Conservation (phyloP, 305 asterid species). For the Fraxinus greggii region DNA sequence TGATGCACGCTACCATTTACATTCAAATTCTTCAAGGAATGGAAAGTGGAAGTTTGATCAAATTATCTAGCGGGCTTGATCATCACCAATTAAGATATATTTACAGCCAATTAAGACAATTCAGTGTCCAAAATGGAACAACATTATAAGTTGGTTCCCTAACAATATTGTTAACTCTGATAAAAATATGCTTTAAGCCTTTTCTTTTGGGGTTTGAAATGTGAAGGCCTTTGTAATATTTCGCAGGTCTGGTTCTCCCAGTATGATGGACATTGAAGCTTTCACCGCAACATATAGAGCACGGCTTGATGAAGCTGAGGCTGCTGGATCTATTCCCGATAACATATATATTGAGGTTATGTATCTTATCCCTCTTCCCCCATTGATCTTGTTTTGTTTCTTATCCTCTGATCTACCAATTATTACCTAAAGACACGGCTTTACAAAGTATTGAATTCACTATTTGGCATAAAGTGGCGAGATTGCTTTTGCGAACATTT, state of each 20-base stretch:
- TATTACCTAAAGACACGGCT: neutral
- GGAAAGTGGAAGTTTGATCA: conserved; percentile 2
- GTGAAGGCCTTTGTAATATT: conserved; percentile 4
- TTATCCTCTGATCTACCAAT: neutral
- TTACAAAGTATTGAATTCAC: neutral
- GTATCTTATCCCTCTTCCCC: conserved; percentile 16
- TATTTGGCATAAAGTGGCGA: neutral
- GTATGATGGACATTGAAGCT: conserved; percentile 69
- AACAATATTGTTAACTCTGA: neutral
- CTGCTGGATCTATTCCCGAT: conserved; percentile 58
- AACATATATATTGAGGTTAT: conserved; percentile 66
- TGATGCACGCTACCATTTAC: neutral
- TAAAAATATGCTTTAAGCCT: neutral
- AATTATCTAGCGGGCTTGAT: neutral
- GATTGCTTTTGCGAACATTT: neutral
- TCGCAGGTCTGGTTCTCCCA: conserved; percentile 88
- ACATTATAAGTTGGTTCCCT: neutral
- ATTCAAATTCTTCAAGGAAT: neutral
- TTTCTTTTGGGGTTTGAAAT: neutral
- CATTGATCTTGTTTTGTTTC: neutral
- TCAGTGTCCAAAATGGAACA: neutral
- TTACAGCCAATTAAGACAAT: neutral
- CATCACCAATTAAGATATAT: neutral
- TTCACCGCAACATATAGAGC: conserved; percentile 61
- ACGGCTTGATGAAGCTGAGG: conserved; percentile 73